These are phyloP conservation scores for Bjerkandera adusta DNA, from an alignment of 1,284 basidiomycete genomes.

Conservation along the genomic window DNA sequence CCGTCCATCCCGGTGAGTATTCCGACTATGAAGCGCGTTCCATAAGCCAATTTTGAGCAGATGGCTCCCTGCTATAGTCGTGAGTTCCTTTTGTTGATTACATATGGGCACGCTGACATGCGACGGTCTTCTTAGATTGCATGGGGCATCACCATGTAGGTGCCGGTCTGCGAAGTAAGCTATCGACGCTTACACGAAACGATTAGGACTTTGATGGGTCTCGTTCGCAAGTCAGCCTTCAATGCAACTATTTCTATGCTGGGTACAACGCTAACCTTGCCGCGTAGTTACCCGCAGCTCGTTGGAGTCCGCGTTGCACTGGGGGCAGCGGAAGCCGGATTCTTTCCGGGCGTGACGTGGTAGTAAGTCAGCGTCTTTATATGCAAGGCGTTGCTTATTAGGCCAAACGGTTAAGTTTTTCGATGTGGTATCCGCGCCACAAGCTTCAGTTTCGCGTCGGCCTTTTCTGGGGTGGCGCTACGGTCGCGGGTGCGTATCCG, in stretches of 20 bases:
- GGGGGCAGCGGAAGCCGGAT: slow-evolving; percentile 65
- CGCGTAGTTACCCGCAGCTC: slow-evolving; percentile 54
- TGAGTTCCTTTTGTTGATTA: slow-evolving; percentile 16
- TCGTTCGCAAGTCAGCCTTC: slow-evolving; percentile 53
- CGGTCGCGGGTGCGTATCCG: slow-evolving; percentile 3
- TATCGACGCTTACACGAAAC: slow-evolving; percentile 27
- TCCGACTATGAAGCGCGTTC: background rate
- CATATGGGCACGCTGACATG: background rate
- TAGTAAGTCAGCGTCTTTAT: slow-evolving; percentile 33
- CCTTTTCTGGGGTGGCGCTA: slow-evolving; percentile 3
- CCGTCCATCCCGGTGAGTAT: slow-evolving; percentile 25
- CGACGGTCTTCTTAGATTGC: slow-evolving; percentile 16
- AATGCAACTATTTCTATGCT: background rate
- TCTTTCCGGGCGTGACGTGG: slow-evolving; percentile 68
- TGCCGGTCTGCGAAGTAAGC: too few species aligned
- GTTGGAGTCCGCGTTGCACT: slow-evolving; percentile 57
- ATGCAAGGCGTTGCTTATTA: background rate
- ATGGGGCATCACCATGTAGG: slow-evolving; percentile 25
- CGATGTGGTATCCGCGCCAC: slow-evolving; percentile 21
- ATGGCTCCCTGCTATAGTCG: slow-evolving; percentile 31
- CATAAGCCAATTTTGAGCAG: slow-evolving; percentile 5
- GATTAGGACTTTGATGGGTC: slow-evolving; percentile 56
- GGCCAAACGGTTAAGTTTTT: slow-evolving; percentile 36
- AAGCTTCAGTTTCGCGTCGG: slow-evolving; percentile 3
- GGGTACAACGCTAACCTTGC: slow-evolving; percentile 1